phyloP scores from a whole-genome alignment of 1,139 yeast species.

The Magnusiomyces fungicola region DNA sequence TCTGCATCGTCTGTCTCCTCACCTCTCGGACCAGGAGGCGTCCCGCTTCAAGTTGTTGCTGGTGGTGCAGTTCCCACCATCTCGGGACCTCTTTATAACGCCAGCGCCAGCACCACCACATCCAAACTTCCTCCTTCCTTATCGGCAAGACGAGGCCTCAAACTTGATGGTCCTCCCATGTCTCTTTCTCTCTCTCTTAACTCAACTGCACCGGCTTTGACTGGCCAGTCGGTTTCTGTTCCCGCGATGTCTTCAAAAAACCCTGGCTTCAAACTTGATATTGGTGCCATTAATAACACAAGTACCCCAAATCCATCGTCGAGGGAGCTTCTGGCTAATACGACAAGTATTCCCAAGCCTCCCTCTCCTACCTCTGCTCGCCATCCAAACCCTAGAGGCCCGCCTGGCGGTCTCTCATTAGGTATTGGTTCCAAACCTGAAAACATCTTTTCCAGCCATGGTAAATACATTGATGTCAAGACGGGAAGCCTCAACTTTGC shows the following conservation, averaged over 20 bases:
- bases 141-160: conserved; percentile 29
- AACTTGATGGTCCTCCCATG: background rate
- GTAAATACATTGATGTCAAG: conserved; percentile 82
- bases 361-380: background rate
- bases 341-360: background rate
- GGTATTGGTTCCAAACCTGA: conserved; percentile 5
- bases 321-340: background rate
- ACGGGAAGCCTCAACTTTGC: conserved; percentile 88
- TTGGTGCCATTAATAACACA: background rate
- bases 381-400: background rate
- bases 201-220: background rate
- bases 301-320: background rate
- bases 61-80: background rate
- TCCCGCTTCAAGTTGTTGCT: background rate
- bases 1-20: background rate
- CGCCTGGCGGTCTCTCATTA: background rate
- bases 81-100: background rate
- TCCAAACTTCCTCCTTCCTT: conserved; percentile 19
- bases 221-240: background rate
- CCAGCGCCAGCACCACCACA: background rate
- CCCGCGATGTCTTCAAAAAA: background rate
- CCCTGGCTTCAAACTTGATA: conserved; percentile 2
- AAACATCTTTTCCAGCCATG: conserved; percentile 60
- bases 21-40: background rate
- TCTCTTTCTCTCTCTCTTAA: background rate